These are phyloP conservation scores for Phylloporus arenicola DNA, from an alignment of 768 basidiomycete species.

Conservation along the genomic window DNA sequence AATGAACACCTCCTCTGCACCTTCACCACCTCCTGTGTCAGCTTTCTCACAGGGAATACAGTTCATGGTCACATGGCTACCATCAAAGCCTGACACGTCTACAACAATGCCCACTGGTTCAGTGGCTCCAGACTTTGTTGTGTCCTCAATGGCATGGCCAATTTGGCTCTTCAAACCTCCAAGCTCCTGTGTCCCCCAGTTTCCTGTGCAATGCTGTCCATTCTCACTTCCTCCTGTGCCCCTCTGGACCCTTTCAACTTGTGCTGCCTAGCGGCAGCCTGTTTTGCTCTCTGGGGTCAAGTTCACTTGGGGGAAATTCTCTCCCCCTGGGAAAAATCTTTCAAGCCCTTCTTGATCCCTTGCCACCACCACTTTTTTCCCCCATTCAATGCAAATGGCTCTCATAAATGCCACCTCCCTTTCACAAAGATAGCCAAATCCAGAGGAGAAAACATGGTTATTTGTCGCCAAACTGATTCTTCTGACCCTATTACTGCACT, in stretches of 20 bases:
- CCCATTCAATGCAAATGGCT: not conserved
- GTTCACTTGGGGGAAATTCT: not conserved
- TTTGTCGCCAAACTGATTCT: constrained; percentile 23
- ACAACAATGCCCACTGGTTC: constrained; percentile 22
- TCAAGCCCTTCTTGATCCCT: fast-evolving
- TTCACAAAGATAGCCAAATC: constrained; percentile 10
- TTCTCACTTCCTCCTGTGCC: not conserved
- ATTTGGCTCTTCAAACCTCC: constrained; percentile 17
- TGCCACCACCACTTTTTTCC: not conserved
- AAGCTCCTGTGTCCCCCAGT: constrained; percentile 19
- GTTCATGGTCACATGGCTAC: not conserved
- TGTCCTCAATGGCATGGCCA: constrained; percentile 21
- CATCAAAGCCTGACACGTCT: constrained; percentile 32
- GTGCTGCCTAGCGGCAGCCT: not conserved
- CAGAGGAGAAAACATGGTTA: constrained; percentile 30
- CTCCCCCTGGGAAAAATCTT: not conserved
- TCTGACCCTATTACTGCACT: constrained; percentile 19
- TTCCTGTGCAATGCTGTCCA: constrained; percentile 13
- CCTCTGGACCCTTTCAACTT: not conserved
- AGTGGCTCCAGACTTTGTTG: constrained; percentile 17
- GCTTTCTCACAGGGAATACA: not conserved
- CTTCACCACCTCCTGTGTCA: constrained; percentile 17
- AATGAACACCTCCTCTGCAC: constrained; percentile 24
- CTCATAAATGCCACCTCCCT: not conserved
- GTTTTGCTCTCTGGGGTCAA: constrained; percentile 3